Evolutionary conservation across 73 alveolate species (phyloP).

Genomic region (Paramecium pentaurelia): DNA sequence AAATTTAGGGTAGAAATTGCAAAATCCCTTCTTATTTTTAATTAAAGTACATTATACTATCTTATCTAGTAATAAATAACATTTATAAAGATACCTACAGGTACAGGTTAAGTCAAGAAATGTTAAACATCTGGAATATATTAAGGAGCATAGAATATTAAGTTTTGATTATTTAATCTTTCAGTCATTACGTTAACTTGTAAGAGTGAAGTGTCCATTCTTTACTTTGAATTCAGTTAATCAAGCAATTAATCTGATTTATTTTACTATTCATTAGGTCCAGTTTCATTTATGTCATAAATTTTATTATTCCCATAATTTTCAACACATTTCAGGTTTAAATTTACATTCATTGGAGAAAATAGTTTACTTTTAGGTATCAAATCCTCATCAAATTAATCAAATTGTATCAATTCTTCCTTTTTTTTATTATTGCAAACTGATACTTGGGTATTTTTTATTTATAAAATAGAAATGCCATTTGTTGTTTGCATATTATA

Average conservation of each 20-base stretch:
- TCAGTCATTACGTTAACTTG: not conserved
- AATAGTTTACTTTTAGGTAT: not conserved
- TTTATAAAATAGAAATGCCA: not conserved
- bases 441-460: not conserved
- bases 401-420: not conserved
- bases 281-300: not conserved
- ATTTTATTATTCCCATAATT: not conserved
- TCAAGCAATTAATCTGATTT: not conserved
- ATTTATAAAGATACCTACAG: not conserved
- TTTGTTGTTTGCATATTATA: not conserved
- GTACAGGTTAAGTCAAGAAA: not conserved
- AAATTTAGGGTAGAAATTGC: not conserved
- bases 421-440: not conserved
- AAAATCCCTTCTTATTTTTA: not conserved
- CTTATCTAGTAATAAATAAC: not conserved
- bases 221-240: not conserved
- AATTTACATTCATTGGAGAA: not conserved
- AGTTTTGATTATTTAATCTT: not conserved
- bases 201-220: not conserved
- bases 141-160: not conserved
- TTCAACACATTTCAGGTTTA: not conserved
- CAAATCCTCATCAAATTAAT: not conserved
- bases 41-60: not conserved
- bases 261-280: not conserved
- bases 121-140: not conserved